These are phyloP conservation scores for Picochlorum costavermella DNA, from an alignment of 139 green algal species.

Conservation along the genomic window DNA sequence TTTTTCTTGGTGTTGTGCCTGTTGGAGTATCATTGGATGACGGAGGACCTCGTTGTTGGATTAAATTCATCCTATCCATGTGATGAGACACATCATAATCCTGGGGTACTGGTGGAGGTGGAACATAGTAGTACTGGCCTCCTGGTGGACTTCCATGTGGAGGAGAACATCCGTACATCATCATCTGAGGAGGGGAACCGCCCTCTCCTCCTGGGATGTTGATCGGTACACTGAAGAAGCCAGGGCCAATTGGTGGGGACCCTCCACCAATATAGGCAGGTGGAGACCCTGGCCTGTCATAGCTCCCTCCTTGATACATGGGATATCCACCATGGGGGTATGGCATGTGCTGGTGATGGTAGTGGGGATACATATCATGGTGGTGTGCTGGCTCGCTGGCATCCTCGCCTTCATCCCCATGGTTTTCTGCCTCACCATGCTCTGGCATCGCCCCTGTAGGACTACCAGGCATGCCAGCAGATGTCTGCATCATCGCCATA, in stretches of 20 bases:
- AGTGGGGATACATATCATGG: background rate
- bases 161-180: slow-evolving; percentile 15
- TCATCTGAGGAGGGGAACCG: slow-evolving; percentile 12
- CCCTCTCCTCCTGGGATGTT: slow-evolving; percentile 11
- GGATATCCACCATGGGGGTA: slow-evolving; percentile 5
- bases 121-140: background rate
- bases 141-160: background rate
- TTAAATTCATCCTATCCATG: background rate
- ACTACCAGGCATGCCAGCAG: background rate
- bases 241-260: slow-evolving; percentile 25
- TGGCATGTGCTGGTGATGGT: slow-evolving; percentile 3
- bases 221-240: slow-evolving; percentile 22
- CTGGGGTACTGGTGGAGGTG: background rate
- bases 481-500: too few relatives aligned
- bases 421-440: background rate
- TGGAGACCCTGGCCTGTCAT: background rate
- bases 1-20: background rate
- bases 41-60: background rate
- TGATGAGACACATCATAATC: slow-evolving; percentile 3
- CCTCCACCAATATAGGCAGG: slow-evolving; percentile 25
- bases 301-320: background rate
- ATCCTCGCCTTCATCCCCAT: background rate
- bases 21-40: background rate
- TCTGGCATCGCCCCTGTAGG: background rate
- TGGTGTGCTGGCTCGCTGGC: background rate